Conservation (phyloP, 2,329 filamentous ascomycete species). For the Pseudogymnoascus sp. region DNA sequence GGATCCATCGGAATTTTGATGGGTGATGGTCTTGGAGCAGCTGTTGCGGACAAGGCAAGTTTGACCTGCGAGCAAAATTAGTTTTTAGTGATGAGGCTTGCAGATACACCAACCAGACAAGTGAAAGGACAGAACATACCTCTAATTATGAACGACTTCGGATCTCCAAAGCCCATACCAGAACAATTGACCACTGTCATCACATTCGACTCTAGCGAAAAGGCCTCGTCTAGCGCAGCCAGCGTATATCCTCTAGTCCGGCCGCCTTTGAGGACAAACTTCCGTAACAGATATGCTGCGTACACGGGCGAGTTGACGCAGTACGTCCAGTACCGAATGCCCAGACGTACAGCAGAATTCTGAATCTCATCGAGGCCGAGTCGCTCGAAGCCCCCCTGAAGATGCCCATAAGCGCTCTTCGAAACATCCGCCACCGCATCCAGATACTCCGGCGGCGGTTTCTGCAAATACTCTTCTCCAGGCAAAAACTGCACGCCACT, state of each 20-base stretch:
- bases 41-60: slow-evolving; percentile 42
- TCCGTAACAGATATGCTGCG: slow-evolving; percentile 35
- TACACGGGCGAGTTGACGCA: slow-evolving; percentile 40
- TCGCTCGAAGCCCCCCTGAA: background rate
- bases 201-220: slow-evolving; percentile 31
- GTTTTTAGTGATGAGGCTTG: background rate
- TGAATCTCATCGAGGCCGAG: background rate
- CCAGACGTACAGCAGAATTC: slow-evolving; percentile 27
- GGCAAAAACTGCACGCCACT: slow-evolving; percentile 33
- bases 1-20: slow-evolving; percentile 55
- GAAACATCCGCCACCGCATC: slow-evolving; percentile 22
- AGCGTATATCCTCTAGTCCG: slow-evolving; percentile 23
- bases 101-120: background rate
- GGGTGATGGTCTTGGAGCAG: slow-evolving; percentile 45
- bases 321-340: slow-evolving; percentile 36
- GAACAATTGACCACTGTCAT: slow-evolving; percentile 40
- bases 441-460: slow-evolving; percentile 33
- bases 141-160: slow-evolving; percentile 38
- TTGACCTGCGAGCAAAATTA: slow-evolving; percentile 32
- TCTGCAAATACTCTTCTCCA: slow-evolving; percentile 39
- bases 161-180: slow-evolving; percentile 38
- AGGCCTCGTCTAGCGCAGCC: slow-evolving; percentile 32
- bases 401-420: background rate
- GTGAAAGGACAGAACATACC: slow-evolving; percentile 18
- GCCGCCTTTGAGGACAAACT: slow-evolving; percentile 37